Conservation (phyloP, 257 asterid genomes). For the Nicotiana sylvestris region DNA sequence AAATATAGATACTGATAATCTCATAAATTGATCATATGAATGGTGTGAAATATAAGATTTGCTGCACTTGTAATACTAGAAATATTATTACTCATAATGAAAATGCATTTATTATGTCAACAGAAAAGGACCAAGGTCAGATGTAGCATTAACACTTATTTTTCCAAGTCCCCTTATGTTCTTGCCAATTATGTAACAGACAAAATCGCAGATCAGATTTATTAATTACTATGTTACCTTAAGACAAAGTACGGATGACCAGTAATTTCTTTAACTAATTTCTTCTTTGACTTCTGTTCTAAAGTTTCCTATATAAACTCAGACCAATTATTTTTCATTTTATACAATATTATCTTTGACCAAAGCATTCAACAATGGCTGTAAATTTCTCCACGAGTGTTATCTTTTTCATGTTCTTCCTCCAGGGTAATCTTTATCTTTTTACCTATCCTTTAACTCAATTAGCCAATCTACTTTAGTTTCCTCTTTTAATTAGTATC, state of each 20-base stretch:
- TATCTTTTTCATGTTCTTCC: background rate
- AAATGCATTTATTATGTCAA: no score
- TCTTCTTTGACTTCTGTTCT: background rate
- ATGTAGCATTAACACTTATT: no score
- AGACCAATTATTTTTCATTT: background rate
- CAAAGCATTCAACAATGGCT: background rate
- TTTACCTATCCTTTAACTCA: background rate
- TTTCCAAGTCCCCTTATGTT: no score
- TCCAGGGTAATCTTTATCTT: background rate
- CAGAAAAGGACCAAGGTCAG: no score
- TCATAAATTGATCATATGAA: no score
- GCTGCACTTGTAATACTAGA: background rate
- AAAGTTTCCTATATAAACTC: background rate
- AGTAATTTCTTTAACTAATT: background rate
- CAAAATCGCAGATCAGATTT: background rate
- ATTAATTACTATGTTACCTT: background rate
- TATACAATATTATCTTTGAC: background rate
- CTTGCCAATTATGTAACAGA: no score
- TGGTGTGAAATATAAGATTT: background rate
- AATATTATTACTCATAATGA: background rate
- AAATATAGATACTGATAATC: no score
- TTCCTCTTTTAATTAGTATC: no score
- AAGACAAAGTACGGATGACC: background rate
- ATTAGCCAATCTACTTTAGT: background rate
- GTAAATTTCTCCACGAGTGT: background rate